phyloP scores from a whole-genome alignment of 257 asterid genomes.

The Voacanga thouarsii region DNA sequence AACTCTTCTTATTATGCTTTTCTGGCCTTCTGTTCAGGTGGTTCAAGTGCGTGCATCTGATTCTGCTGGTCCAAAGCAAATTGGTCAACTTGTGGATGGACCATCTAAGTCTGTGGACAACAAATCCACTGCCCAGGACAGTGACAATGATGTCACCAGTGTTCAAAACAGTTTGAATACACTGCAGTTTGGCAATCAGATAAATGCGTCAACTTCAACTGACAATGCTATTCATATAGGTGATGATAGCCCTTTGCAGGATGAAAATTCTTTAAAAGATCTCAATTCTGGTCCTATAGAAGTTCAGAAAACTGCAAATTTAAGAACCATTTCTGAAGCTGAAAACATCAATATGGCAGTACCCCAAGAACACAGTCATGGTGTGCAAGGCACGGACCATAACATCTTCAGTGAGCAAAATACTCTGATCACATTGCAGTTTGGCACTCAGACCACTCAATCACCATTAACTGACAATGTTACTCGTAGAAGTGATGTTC shows the following conservation, averaged over 20 bases:
- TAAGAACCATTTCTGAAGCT: not conserved
- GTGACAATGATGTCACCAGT: not conserved
- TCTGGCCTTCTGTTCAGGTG: not conserved
- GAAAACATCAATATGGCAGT: not conserved
- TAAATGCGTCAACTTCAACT: not conserved
- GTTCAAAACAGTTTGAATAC: not conserved
- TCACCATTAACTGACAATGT: not conserved
- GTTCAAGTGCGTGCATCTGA: not conserved
- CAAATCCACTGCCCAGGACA: not conserved
- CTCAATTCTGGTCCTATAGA: not conserved
- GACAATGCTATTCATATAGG: not conserved
- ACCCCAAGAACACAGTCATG: not conserved
- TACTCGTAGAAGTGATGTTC: not conserved
- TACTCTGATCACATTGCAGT: not conserved
- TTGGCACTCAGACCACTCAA: not conserved
- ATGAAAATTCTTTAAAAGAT: not conserved
- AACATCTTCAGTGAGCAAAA: not conserved
- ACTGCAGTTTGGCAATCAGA: not conserved
- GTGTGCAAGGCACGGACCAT: not conserved
- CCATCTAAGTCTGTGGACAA: not conserved
- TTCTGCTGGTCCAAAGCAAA: not conserved
- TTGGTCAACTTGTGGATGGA: not conserved
- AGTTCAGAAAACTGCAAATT: not conserved
- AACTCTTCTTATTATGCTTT: not conserved
- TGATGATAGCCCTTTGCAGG: not conserved